Base-by-base conservation (phyloP, 805 yeast species). In the Lipomyces yamanashiensis region DNA sequence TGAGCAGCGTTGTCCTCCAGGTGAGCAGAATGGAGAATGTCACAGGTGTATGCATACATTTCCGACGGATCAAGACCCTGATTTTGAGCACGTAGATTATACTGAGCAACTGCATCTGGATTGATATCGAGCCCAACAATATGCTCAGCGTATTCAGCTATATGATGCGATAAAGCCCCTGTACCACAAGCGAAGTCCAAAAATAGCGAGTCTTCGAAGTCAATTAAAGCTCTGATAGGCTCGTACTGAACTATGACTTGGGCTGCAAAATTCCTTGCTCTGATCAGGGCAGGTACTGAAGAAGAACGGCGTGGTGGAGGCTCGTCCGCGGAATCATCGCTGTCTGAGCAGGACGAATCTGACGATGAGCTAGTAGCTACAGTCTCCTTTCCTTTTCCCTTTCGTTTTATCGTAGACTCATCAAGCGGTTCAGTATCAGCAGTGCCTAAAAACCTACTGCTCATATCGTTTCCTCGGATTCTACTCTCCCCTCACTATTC, bases 151-250 rank as follows among this genome's bases (percentile, higher is more conserved):
- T 54, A 28, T 17, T 54, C 45, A 15, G 64, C 67, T 10, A 65
- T 45, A 12, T 15, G 43, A n/a, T 57, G 67, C n/a, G 67, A 54
- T 6, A 65, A 21, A n/a, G 62, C 58, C 28, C 68, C 68, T 7
- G 64, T n/a, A 17, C 67, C 67, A 39, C 68, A 65, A 7, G 65
- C 67, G 34, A 65, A 65, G 23, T 64, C 68, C 2, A 64, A 54
- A 15, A 64, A 6, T 12, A 37, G 15, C 7, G 62, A n/a, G 39
- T 43, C 57, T 8, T n/a, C 28, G 2, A 47, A 23, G 5, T 33
- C 21, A 1, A 53, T 7, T 1, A 28, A 19, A 12, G 51, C 2
- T 8, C 54, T 49, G 34, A 55, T 9, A 2, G 54, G 59, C 34
- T 34, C 43, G 19, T 40, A 37, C 19, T 43, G 33, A 17, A 36